Base-by-base conservation (phyloP, 306 rosid genomes). In the Cucurbita pepo region DNA sequence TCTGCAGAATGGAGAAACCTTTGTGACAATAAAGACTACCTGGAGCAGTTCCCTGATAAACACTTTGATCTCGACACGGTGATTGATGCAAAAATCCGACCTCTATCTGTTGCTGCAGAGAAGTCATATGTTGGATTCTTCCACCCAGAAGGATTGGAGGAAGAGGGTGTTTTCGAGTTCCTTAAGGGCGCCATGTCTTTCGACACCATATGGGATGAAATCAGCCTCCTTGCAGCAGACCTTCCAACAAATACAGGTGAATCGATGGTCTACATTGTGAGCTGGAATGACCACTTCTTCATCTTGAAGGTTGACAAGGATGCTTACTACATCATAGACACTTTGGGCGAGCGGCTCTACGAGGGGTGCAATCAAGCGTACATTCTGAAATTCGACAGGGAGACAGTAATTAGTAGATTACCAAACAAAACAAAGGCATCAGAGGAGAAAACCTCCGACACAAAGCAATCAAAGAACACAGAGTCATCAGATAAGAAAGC, bases 281-380 rank as follows among this genome's bases (percentile, higher is more conserved):
- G 85, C 43, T 82, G 85, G 85, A 82, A 82, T 30, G 85, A 82
- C 69, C 85, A 82, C 72, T 82, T 82, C 48, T 82, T 82, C 56
- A 45, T 82, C 30, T 73, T 82, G 60, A 82, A 79, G 56, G 80
- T 76, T 36, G 80, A 82, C 37, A 78, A 22, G 6, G 65, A 79
- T 19, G 80, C 81, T 58, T 82, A 76, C 63, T 82, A 82, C 80
- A 75, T 82, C 38, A 76, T 82, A 2, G 85, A 82, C 76, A 82
- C 85, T 0, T 54, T 82, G 63, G 85, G 85, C 5, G 85, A 82
- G 80, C 77, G 85, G 78, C 78, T 82, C 19, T 66, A 71, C 8
- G 85, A 82, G 66, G 82, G 80, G 1, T 82, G 85, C 58, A 67
- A 76, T 22, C 78, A 73, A 15, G 85, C 82, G 15, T 82, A 82